Percentiles rank a stretch among this genome's conserved stretches.
Evolutionary conservation across 2,329 filamentous ascomycete species (phyloP).

Genomic region (Cordyceps farinosa): DNA sequence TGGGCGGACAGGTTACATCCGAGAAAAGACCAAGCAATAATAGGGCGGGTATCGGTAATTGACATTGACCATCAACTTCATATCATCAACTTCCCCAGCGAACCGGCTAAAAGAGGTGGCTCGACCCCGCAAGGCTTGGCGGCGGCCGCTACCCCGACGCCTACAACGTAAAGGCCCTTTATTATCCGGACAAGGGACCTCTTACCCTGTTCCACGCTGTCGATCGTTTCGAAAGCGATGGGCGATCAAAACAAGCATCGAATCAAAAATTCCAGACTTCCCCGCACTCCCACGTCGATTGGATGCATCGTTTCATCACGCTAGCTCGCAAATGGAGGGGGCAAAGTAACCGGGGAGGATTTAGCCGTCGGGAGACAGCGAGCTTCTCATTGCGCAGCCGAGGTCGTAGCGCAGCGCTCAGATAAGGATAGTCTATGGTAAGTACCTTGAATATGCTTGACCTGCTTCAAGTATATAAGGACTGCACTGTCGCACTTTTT

Average conservation of each 20-base stretch:
- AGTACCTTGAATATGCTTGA: not conserved
- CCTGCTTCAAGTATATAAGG: not conserved
- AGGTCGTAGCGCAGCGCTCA: not conserved
- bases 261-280: not conserved
- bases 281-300: slow-evolving; percentile 5
- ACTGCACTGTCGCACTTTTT: not conserved
- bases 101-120: not conserved
- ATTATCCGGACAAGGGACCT: not conserved
- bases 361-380: slow-evolving; percentile 1
- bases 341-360: not conserved
- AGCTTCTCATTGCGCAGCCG: not conserved
- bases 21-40: not conserved
- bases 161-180: not conserved
- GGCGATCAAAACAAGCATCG: not conserved
- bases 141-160: not conserved
- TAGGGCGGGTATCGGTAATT: not conserved
- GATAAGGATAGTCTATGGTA: not conserved
- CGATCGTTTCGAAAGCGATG: not conserved
- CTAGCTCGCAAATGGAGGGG: not conserved
- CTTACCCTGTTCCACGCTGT: not conserved
- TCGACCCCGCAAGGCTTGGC: not conserved
- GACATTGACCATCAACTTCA: not conserved
- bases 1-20: not conserved
- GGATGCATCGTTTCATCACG: slow-evolving; percentile 1
- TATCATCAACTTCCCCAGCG: not conserved